phyloP scores from a whole-genome alignment of 305 asterid species.

The Solanum hybrid region DNA sequence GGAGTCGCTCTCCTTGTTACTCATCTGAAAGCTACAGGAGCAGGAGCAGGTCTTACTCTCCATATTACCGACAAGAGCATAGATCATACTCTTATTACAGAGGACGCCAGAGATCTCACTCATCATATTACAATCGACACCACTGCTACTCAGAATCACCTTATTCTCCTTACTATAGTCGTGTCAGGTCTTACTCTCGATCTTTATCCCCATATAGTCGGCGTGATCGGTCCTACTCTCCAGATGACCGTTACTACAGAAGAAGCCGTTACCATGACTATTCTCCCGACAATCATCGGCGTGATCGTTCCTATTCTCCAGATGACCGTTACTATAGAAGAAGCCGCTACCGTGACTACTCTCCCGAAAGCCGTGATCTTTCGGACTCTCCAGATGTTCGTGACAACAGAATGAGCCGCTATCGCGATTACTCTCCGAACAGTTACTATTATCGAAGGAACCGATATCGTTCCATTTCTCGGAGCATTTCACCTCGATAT shows the following conservation, averaged over 20 bases:
- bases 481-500: conserved; percentile 39
- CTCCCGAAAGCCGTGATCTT: conserved; percentile 12
- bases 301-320: conserved; percentile 24
- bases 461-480: conserved; percentile 21
- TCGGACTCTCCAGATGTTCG: conserved; percentile 21
- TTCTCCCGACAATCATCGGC: conserved; percentile 31
- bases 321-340: conserved; percentile 25
- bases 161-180: conserved; percentile 21
- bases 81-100: conserved; percentile 29
- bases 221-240: conserved; percentile 41
- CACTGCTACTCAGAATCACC: conserved; percentile 8
- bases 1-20: conserved; percentile 42
- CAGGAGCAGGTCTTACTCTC: conserved; percentile 22
- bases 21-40: conserved; percentile 46
- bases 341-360: conserved; percentile 22
- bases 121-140: conserved; percentile 12
- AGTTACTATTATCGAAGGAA: conserved; percentile 22
- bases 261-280: conserved; percentile 30
- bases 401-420: conserved; percentile 19
- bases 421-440: conserved; percentile 3
- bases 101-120: conserved; percentile 7
- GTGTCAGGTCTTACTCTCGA: conserved; percentile 46
- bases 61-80: conserved; percentile 17
- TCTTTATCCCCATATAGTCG: conserved; percentile 45
- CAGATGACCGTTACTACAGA: conserved; percentile 41